Base-by-base conservation (phyloP, 441 rosid species). In the Populus hybrid region DNA sequence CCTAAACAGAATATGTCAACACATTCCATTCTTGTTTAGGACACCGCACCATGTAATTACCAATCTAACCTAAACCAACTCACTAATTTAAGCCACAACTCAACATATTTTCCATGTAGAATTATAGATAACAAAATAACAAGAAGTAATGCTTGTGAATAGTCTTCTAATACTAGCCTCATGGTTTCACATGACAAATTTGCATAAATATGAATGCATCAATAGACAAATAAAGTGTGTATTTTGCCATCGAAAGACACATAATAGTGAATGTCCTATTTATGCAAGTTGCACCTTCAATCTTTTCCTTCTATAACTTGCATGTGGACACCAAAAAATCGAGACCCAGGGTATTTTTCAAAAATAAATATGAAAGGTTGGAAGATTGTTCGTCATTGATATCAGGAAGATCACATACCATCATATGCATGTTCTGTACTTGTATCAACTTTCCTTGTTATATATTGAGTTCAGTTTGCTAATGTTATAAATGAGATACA, bases 401-500 rank as follows among this genome's bases (percentile, higher is more conserved):
- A 56, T 4, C 64, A 26, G 65, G 31, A 28, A 12, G 64, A 63
- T 38, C 70, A 20, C 21, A 7, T 23, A 8, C 33, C 20, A 7
- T 42, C 42, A 69, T 3, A 29, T 12, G 2, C 66, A 50, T 50
- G 7, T 77, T 21, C 28, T 21, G n/a, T 77, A 6, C 12, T 70
- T 14, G 10, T 3, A 26, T 71, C 40, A 29, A 33, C 53, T 72
- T 77, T 9, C 68, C 45, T 50, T 36, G 31, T 21, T 35, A 18
- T 66, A 63, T 70, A 33, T 71, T 50, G 73, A 31, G 2, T 67
- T 61, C 28, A 36, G 65, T 70, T 78, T 66, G 68, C 63, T 78
- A 65, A 80, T 92, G 70, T 83, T 31, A 77, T 65, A 10, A 33
- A 29, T 67, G 68, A 59, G 20, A 68, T 29, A 45, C 78, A 24